Base-by-base conservation (phyloP, 208 protist species). In the Crithidia expoeki region DNA sequence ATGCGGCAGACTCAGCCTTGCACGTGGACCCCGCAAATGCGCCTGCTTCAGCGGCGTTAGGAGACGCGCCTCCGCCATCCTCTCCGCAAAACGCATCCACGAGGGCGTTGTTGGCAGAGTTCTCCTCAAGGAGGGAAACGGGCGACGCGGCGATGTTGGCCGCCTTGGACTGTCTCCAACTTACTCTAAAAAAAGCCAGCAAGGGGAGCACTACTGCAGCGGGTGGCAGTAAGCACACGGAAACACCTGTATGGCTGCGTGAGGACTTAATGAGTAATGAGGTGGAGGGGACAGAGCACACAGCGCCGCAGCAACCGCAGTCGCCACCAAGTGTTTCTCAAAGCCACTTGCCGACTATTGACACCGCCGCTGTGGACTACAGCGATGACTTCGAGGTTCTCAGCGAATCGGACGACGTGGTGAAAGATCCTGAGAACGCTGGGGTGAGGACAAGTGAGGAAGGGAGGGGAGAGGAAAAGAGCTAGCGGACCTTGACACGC, bases 321-420 rank as follows among this genome's bases (percentile, higher is more conserved):
- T 34, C 25, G 2, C 38, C 52, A 4, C 17, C 30, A 17, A 57
- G n/a, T 25, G 17, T 27, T 1, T 34, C 1, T 28, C 55, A 25
- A 2, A 60, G 55, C 32, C 46, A 32, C 32, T 49, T 32, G 19
- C 25, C 17, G 19, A 63, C 61, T 44, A 27, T 4, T 42, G 55
- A 30, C 2, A 34, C 33, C 30, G 28, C 5, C 32, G 32, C 40
- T 7, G 17, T 19, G 14, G 59, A 58, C 2, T 79, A 79, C 68
- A 74, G 53, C 57, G 74, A 79, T 33, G 74, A 79, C 61, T 79
- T 79, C 49, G 74, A 79, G 50, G 23, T 23, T n/a, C 38, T 21
- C 57, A 59, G 60, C 34, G 56, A 49, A 25, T 34, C 7, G 53
- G 49, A n/a, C 19, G 33, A 38, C 14, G 38, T 17, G n/a, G 36